Percentiles rank a stretch among this genome's conserved stretches.
Evolutionary conservation across 495 filamentous ascomycete genomes (phyloP).

Genomic region (Xanthoparmelia taractica): DNA sequence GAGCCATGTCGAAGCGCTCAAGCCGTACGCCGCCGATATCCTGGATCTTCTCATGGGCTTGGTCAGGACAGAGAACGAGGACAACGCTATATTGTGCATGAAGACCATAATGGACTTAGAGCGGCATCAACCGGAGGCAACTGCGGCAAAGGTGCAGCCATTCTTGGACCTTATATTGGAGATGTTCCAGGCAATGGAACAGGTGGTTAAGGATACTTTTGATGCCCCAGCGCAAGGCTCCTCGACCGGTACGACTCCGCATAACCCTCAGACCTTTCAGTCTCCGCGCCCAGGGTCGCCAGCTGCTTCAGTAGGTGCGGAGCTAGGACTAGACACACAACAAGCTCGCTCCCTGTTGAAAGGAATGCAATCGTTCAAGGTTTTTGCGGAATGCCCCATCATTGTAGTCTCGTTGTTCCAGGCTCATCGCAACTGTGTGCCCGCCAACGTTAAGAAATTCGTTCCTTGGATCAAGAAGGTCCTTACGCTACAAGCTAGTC

Average conservation of each 20-base stretch:
- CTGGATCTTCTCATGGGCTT: constrained; percentile 84
- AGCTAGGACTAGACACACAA: constrained; percentile 73
- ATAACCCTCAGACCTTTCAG: constrained; percentile 62
- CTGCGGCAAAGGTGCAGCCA: constrained; percentile 70
- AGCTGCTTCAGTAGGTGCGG: constrained; percentile 61
- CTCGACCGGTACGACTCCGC: constrained; percentile 47
- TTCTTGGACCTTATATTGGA: constrained; percentile 91
- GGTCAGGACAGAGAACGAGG: constrained; percentile 88
- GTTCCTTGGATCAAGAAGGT: constrained; percentile 90
- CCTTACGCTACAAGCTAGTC: constrained; percentile 79
- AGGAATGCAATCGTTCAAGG: constrained; percentile 98
- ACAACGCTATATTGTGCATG: constrained; percentile 95
- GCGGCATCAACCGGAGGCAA: constrained; percentile 79
- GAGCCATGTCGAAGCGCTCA: constrained; percentile 66
- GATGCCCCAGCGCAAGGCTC: constrained; percentile 54
- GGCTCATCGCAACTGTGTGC: constrained; percentile 69
- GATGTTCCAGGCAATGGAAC: constrained; percentile 89
- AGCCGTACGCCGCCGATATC: constrained; percentile 76
- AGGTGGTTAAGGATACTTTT: constrained; percentile 87
- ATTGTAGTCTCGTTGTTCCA: constrained; percentile 99
- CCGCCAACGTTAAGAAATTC: constrained; percentile 81
- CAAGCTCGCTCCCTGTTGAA: constrained; percentile 69
- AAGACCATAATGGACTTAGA: constrained; percentile 96
- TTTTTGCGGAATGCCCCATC: constrained; percentile 93
- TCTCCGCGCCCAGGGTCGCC: constrained; percentile 87